Evolutionary conservation across 768 basidiomycete genomes (phyloP).

Genomic region (Termitomyces sp.): DNA sequence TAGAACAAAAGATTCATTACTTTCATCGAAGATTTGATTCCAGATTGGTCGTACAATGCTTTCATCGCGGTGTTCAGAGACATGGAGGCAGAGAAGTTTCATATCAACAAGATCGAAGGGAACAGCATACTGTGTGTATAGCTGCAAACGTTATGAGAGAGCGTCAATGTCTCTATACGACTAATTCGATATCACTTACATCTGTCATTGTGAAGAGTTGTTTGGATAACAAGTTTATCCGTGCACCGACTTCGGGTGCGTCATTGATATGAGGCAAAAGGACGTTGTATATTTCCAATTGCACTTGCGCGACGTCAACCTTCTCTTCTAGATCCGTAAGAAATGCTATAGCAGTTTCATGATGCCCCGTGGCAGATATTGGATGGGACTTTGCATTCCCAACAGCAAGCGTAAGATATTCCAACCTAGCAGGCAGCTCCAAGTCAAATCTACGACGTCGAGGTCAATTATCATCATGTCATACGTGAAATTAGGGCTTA

Average conservation of each 20-base stretch:
- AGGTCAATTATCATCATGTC: not conserved
- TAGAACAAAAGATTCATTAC: slow-evolving; percentile 33
- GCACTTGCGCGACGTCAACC: slow-evolving; percentile 94
- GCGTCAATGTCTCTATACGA: not conserved
- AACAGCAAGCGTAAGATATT: slow-evolving; percentile 91
- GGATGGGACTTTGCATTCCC: slow-evolving; percentile 96
- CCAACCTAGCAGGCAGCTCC: slow-evolving; percentile 68
- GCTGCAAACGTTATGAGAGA: slow-evolving; percentile 34
- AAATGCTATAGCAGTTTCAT: slow-evolving; percentile 92
- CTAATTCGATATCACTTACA: slow-evolving; percentile 32
- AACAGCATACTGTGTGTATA: slow-evolving; percentile 84
- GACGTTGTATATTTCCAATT: slow-evolving; percentile 81
- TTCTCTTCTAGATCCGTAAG: slow-evolving; percentile 94
- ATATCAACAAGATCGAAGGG: slow-evolving; percentile 80
- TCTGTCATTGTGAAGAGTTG: slow-evolving; percentile 78
- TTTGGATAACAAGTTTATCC: slow-evolving; percentile 53
- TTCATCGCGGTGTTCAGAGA: slow-evolving; percentile 90
- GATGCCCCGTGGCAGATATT: slow-evolving; percentile 65
- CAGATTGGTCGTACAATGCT: slow-evolving; percentile 79
- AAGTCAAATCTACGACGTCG: slow-evolving; percentile 50
- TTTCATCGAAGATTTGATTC: slow-evolving; percentile 80
- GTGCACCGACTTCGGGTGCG: slow-evolving; percentile 55
- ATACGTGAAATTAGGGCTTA: slow-evolving; percentile 32
- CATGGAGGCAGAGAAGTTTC: slow-evolving; percentile 87
- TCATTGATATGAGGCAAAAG: slow-evolving; percentile 58